phyloP scores from a whole-genome alignment of 2,329 filamentous ascomycete species.

The Neonectria faginata region DNA sequence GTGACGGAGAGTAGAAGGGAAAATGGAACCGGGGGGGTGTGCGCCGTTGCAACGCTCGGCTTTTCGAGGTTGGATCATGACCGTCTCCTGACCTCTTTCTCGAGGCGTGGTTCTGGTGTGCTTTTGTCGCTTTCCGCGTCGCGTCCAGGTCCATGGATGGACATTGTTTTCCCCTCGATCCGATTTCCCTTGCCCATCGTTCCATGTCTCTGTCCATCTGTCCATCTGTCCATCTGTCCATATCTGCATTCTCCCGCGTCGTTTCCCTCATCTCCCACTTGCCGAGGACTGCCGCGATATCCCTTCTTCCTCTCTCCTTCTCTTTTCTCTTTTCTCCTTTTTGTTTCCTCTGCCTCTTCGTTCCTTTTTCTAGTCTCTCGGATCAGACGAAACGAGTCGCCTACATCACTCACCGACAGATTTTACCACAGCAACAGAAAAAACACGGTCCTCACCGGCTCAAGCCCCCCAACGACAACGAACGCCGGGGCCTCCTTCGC shows the following conservation, averaged over 20 bases:
- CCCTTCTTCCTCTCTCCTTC: conserved; percentile 19
- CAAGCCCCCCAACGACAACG: neutral
- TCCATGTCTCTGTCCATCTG: conserved; percentile 20
- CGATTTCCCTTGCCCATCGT: conserved; percentile 28
- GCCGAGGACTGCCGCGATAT: conserved; percentile 8
- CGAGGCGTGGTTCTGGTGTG: conserved; percentile 24
- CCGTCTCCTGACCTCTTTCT: conserved; percentile 32
- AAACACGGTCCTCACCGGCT: too few relatives aligned
- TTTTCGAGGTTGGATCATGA: conserved; percentile 25
- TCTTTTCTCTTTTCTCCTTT: conserved; percentile 10
- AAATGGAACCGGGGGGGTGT: conserved; percentile 1
- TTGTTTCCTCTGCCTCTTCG: neutral
- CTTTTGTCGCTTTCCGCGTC: conserved; percentile 9
- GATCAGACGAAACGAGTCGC: too few relatives aligned
- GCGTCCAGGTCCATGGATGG: conserved; percentile 18
- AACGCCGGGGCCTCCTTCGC: conserved; percentile 1
- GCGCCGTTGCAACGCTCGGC: conserved; percentile 20
- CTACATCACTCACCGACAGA: conserved; percentile 4
- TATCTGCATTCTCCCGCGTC: conserved; percentile 8
- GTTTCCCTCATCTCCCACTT: conserved; percentile 14
- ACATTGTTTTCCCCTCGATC: conserved; percentile 20
- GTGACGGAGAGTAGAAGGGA: neutral
- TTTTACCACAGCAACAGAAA: conserved; percentile 22
- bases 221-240: conserved; percentile 12
- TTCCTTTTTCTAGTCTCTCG: conserved; percentile 5